Percentiles rank a stretch among this genome's conserved stretches.
These are phyloP conservation scores for Quercus engelmannii DNA, from an alignment of 306 rosid genomes.

Conservation along the genomic window DNA sequence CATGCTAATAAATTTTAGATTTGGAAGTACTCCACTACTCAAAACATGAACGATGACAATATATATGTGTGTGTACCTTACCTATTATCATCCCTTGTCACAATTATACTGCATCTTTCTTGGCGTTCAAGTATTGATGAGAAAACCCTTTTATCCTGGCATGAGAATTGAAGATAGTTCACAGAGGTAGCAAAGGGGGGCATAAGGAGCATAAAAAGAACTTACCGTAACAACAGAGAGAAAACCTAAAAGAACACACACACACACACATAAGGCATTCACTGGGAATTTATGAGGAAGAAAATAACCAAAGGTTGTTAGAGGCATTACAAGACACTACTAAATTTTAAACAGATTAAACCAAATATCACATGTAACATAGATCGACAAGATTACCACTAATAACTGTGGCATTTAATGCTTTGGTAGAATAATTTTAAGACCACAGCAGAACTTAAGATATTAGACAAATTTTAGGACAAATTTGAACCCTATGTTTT, in stretches of 20 bases:
- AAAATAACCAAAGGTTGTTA: background rate
- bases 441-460: background rate
- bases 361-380: constrained; percentile 5
- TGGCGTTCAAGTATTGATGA: constrained; percentile 43
- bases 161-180: constrained; percentile 20
- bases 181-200: background rate
- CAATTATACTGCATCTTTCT: constrained; percentile 30
- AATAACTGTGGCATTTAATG: background rate
- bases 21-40: background rate
- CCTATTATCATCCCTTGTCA: constrained; percentile 37
- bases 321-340: constrained; percentile 2
- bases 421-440: background rate
- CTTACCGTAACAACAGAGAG: background rate
- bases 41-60: constrained; percentile 2
- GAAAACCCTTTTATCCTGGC: constrained; percentile 57
- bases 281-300: background rate
- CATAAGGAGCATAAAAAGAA: background rate
- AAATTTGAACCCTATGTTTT: background rate
- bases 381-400: background rate
- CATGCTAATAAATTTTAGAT: background rate
- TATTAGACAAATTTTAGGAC: background rate
- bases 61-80: constrained; percentile 6
- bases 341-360: constrained; percentile 6
- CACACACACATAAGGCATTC: background rate
- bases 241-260: background rate